Percentiles rank a stretch among this genome's conserved stretches.
phyloP scores from a whole-genome alignment of 768 basidiomycete species.

The Lactifluus echinatus region DNA sequence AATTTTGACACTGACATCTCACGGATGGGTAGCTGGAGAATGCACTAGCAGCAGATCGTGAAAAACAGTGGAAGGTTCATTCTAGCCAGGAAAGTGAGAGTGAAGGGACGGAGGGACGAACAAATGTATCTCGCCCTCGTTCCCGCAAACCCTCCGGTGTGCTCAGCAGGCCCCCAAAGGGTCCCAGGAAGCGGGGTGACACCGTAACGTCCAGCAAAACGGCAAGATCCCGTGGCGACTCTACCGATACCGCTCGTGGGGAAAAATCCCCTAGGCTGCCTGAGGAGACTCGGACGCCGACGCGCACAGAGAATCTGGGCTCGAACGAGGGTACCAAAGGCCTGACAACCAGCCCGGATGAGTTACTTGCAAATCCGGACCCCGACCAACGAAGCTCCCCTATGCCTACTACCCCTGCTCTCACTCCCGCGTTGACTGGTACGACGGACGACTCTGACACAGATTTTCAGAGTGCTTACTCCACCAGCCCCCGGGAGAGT shows the following conservation, averaged over 20 bases:
- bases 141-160: constrained; percentile 31
- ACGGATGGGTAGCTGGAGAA: constrained; percentile 53
- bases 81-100: constrained; percentile 48
- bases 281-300: constrained; percentile 3
- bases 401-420: constrained; percentile 20
- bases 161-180: background rate
- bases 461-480: constrained; percentile 84
- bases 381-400: background rate
- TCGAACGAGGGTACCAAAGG: background rate
- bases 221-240: constrained; percentile 28
- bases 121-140: constrained; percentile 20
- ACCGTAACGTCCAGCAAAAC: constrained; percentile 44
- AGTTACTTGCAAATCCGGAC: background rate
- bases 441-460: constrained; percentile 24
- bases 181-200: constrained; percentile 36
- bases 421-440: constrained; percentile 20
- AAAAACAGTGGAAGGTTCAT: constrained; percentile 33
- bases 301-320: constrained; percentile 1
- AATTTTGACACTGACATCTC: background rate
- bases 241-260: constrained; percentile 31
- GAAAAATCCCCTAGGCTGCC: background rate
- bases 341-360: background rate
- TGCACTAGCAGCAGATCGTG: constrained; percentile 55
- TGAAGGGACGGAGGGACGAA: constrained; percentile 31
- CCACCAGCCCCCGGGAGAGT: constrained; percentile 50